A percentile compares a stretch with the other conserved stretches of the same genome.
These are phyloP conservation scores for Saprolegnia diclina DNA, from an alignment of 352 stramenopile genomes.

Conservation along the genomic window DNA sequence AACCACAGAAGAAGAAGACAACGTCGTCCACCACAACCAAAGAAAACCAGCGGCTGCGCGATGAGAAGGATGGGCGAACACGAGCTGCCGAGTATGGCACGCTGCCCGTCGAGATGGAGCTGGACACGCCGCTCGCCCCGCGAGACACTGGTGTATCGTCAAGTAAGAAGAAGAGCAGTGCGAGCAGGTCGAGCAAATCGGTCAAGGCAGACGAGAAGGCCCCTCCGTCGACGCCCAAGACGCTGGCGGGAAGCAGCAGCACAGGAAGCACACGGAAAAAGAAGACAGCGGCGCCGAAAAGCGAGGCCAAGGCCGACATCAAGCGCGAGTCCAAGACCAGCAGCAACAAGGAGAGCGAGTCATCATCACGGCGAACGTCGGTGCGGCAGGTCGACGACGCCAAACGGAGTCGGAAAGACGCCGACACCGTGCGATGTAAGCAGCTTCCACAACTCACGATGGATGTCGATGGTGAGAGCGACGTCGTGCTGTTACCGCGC, in stretches of 20 bases:
- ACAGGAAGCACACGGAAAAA: not conserved
- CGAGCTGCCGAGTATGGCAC: constrained; percentile 10
- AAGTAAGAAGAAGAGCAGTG: constrained; percentile 1
- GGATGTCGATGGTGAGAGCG: not conserved
- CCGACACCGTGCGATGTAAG: not conserved
- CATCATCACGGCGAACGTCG: not conserved
- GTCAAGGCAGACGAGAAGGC: not conserved
- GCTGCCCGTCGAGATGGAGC: not conserved
- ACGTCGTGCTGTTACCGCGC: not conserved
- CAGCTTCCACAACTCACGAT: not conserved
- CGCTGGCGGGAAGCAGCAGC: too few species aligned
- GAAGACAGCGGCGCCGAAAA: constrained; percentile 3
- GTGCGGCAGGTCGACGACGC: not conserved
- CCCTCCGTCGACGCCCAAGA: constrained; percentile 7
- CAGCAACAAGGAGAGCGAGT: not conserved
- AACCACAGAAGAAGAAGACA: constrained; percentile 19
- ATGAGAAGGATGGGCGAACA: constrained; percentile 5
- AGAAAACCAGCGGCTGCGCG: not conserved
- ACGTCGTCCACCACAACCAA: not conserved
- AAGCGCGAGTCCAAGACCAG: not conserved
- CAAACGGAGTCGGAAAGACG: not conserved
- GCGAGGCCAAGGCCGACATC: not conserved
- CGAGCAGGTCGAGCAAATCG: not conserved
- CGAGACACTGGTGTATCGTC: not conserved
- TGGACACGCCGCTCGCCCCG: not conserved